Base-by-base conservation (phyloP, 352 stramenopile species). In the Phytophthora podocarpi region DNA sequence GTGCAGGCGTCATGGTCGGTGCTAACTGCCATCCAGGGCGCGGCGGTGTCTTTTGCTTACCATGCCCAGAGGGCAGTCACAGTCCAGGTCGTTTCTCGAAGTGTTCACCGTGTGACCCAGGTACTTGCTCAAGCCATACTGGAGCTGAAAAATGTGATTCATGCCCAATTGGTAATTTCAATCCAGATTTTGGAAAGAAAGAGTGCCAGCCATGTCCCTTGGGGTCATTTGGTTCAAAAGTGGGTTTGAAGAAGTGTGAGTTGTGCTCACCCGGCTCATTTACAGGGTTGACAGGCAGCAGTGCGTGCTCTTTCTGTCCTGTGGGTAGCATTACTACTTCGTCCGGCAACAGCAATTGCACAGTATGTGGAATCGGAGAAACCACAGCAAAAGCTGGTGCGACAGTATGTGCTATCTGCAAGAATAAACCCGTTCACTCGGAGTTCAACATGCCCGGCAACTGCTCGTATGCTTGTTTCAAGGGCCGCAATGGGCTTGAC, bases 381-480 rank as follows among this genome's bases (percentile, higher is more conserved):
- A 93, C 84, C 5, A 95, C 87, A 4, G 16, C 18, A 21, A 77
- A 76, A n/a, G 51, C 52, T 32, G 84, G 85, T 9, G 71, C 79
- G 7, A 74, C 72, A 5, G 49, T 74, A 16, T 95, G 87, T 53
- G 27, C 52, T 27, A 26, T 24, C 28, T 95, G 87, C 55, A 73
- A 64, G 13, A 59, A 67, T 39, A 95, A 93, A 43, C 87, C 87
- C 2, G 64, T 71, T 5, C 81, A 94, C 51, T 80, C 87, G 3
- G 57, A 72, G 31, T 95, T 91, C 63, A 94, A 95, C 24, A 76
- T 93, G 41, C 75, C 43, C 4, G 87, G 87, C 10, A 90, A 90
- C 30, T 95, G 87, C 52, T 87, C 79, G 9, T 95, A 95, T 49
- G 83, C 80, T 1, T 95, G 87, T 36, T 82, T 82, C 27, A 93